Percentiles rank a stretch among this genome's conserved stretches.
Evolutionary conservation across 768 basidiomycete genomes (phyloP).

Genomic region (Cystobasidium ongulense): DNA sequence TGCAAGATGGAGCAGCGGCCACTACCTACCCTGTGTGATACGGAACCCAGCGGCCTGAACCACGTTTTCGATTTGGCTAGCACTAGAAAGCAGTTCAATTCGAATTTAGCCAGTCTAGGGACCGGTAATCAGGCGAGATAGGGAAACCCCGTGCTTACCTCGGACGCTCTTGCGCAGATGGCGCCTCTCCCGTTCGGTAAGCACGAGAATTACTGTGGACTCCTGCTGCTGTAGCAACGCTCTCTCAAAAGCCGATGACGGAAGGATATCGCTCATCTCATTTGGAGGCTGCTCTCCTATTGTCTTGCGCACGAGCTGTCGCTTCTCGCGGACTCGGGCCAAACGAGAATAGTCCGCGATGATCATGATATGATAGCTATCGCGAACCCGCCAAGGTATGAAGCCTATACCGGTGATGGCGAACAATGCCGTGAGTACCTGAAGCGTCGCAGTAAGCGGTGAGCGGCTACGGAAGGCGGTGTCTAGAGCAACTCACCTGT

Average conservation of each 20-base stretch:
- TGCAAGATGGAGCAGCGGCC: background rate
- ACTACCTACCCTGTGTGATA: background rate
- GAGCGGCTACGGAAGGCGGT: background rate
- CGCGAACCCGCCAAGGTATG: background rate
- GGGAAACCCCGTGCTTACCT: background rate
- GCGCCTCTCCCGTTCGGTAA: background rate
- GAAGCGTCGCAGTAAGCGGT: background rate
- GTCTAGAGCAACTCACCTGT: background rate
- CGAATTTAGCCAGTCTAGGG: background rate
- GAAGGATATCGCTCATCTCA: background rate
- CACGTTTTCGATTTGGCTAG: background rate
- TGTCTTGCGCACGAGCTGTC: background rate
- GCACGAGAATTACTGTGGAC: background rate
- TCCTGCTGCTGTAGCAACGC: background rate
- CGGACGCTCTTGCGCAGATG: background rate
- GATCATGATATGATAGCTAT: constrained; percentile 5
- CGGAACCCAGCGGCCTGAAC: background rate
- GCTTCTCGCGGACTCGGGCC: background rate
- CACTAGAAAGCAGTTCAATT: background rate
- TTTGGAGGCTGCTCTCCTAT: background rate
- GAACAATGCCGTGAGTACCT: background rate
- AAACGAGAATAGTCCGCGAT: background rate
- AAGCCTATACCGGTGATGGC: background rate
- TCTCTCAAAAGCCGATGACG: background rate
- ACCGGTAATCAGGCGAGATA: background rate